phyloP scores from a whole-genome alignment of 106 monocot genomes.

The Dendrobium chrysotoxum region DNA sequence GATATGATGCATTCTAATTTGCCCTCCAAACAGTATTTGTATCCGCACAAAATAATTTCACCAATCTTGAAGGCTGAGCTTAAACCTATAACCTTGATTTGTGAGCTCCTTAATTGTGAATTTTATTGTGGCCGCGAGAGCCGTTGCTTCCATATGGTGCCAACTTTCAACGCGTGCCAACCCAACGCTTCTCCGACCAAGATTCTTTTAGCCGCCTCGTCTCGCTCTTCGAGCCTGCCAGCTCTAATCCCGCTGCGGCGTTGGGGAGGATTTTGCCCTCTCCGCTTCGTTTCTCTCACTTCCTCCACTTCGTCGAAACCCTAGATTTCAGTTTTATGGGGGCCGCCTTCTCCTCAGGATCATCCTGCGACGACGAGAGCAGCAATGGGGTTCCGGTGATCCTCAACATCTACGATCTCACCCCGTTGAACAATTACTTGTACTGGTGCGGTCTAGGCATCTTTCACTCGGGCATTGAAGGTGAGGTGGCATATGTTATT shows the following conservation, averaged over 20 bases:
- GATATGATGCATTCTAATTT: too few species aligned
- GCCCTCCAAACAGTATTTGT: too few species aligned
- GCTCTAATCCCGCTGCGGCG: background rate
- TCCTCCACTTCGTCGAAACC: background rate
- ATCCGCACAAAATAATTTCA: too few species aligned
- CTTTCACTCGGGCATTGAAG: conserved; percentile 42
- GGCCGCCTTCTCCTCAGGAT: background rate
- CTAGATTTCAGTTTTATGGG: conserved; percentile 8
- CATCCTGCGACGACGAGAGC: background rate
- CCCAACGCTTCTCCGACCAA: too few species aligned
- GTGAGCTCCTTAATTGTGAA: too few species aligned
- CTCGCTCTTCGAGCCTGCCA: background rate
- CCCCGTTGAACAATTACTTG: conserved; percentile 37
- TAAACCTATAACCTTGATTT: too few species aligned
- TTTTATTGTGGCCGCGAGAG: too few species aligned
- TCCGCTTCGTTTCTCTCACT: background rate
- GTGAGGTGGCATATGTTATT: background rate
- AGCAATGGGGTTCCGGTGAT: conserved; percentile 11
- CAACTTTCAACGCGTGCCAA: too few species aligned
- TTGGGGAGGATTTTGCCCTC: background rate
- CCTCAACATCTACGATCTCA: conserved; percentile 39
- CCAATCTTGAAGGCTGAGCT: too few species aligned
- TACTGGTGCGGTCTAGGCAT: conserved; percentile 34
- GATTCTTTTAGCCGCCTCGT: background rate
- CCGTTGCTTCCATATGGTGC: too few species aligned